Conservation (phyloP, 495 filamentous ascomycete species). For the Daldinia decipiens region DNA sequence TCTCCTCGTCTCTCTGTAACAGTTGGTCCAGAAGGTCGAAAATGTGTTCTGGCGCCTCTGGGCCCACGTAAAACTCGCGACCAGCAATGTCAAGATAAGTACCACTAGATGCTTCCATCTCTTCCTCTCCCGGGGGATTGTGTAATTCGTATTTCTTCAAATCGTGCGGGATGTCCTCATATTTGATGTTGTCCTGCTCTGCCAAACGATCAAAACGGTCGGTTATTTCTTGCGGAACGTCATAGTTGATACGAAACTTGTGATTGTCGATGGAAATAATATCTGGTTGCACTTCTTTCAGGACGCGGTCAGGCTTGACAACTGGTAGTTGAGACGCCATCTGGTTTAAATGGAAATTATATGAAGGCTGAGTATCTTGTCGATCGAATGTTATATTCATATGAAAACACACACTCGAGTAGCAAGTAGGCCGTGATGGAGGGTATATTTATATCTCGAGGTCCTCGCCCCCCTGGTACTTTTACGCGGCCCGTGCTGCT, state of each 20-base stretch:
- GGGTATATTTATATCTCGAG: too few species aligned
- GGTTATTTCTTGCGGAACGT: neutral
- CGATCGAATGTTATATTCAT: too few species aligned
- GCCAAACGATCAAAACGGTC: neutral
- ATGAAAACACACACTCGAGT: too few species aligned
- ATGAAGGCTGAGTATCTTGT: too few species aligned
- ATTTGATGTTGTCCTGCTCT: neutral
- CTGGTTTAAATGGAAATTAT: too few species aligned
- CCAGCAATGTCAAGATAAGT: neutral
- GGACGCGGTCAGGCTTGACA: neutral
- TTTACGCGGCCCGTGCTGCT: too few species aligned
- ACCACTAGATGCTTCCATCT: neutral
- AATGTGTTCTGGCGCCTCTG: neutral
- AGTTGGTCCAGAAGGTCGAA: neutral
- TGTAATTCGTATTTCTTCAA: neutral
- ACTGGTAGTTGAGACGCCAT: neutral
- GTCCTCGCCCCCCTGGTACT: too few species aligned
- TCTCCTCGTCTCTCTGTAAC: neutral
- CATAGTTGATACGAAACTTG: neutral
- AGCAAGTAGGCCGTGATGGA: too few species aligned
- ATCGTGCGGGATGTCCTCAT: neutral
- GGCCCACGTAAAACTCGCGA: neutral
- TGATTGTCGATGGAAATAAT: neutral
- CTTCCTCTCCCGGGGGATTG: neutral
- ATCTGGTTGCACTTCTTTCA: neutral